Percentiles rank a stretch among this genome's conserved stretches.
These are phyloP conservation scores for Pseudogymnoascus sp. DNA, from an alignment of 2,329 filamentous ascomycete genomes.

Conservation along the genomic window DNA sequence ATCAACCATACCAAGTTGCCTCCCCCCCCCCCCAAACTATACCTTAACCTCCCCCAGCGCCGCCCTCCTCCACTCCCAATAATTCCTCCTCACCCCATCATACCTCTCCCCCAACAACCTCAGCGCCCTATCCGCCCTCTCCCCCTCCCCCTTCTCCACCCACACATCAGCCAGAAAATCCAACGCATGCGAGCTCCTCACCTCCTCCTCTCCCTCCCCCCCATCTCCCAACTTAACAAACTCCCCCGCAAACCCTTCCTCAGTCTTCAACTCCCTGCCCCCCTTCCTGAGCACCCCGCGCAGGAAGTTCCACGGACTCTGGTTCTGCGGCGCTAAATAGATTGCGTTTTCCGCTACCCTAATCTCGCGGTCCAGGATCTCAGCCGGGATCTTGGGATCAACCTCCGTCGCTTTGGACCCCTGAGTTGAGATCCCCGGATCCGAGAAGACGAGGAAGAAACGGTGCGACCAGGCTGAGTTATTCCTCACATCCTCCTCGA, in stretches of 20 bases:
- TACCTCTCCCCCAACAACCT: slow-evolving; percentile 71
- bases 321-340: slow-evolving; percentile 77
- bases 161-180: slow-evolving; percentile 64
- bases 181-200: slow-evolving; percentile 56
- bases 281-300: slow-evolving; percentile 65
- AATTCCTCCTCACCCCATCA: slow-evolving; percentile 83
- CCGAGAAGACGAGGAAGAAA: slow-evolving; percentile 80
- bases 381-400: slow-evolving; percentile 49
- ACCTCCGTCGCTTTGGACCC: slow-evolving; percentile 40
- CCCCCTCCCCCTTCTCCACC: slow-evolving; percentile 42
- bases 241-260: slow-evolving; percentile 40
- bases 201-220: slow-evolving; percentile 37
- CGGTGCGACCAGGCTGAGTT: slow-evolving; percentile 98
- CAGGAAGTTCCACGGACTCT: slow-evolving; percentile 89
- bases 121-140: slow-evolving; percentile 61
- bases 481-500: slow-evolving; percentile 78
- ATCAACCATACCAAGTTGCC: neutral
- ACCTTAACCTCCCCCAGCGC: neutral
- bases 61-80: slow-evolving; percentile 70
- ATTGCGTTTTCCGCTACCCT: slow-evolving; percentile 67
- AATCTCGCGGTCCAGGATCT: slow-evolving; percentile 65
- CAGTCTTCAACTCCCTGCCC: slow-evolving; percentile 38
- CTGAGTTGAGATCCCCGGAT: slow-evolving; percentile 42
- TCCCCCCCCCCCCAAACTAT: neutral
- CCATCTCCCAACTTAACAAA: slow-evolving; percentile 41